Base-by-base conservation (phyloP, 345 rosid genomes). In the Nephelium lappaceum region DNA sequence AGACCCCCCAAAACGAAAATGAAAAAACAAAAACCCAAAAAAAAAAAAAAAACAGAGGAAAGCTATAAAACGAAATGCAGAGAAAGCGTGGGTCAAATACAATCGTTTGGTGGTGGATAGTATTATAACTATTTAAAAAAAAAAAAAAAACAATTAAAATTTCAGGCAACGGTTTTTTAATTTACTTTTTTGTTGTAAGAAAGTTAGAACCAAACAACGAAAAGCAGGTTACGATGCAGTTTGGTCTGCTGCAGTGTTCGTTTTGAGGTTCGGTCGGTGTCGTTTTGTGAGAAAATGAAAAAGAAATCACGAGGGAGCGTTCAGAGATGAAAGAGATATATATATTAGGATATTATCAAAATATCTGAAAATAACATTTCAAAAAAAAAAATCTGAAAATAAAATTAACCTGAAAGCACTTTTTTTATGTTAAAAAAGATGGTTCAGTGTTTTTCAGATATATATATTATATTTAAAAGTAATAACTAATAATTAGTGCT, bases 251-350 rank as follows among this genome's bases (percentile, higher is more conserved):
- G 51, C 1, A 45, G 51, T n/a, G 62, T 7, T 57, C 62, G 62
- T n/a, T 57, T 57, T 8, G 24, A 18, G 62, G 62, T 6, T 45
- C 25, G 25, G 61, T 25, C n/a, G 77, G 64, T 62, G 77, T 74
- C 77, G 58, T 63, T 42, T 62, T 45, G 69, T 43, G 47, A 47
- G 57, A 18, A 45, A 45, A 10, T 18, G 45, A 39, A 66, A 63
- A 74, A 16, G 67, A 10, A 57, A 74, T 63, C 77, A 63, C 49
- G 71, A 74, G 77, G 71, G 47, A 47, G 63, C 31, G 58, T 45
- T 31, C 78, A 47, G 49, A 49, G 31, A 47, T 3, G 19, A 24
- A 10, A 42, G 77, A 16, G 16, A 62, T 14, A 7, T 39, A 19
- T 58, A 6, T n/a, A 68, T 9, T 31, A 31, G 36, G 3, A 31